Conservation (phyloP, 441 rosid genomes). For the Syzygium syzygioides region DNA sequence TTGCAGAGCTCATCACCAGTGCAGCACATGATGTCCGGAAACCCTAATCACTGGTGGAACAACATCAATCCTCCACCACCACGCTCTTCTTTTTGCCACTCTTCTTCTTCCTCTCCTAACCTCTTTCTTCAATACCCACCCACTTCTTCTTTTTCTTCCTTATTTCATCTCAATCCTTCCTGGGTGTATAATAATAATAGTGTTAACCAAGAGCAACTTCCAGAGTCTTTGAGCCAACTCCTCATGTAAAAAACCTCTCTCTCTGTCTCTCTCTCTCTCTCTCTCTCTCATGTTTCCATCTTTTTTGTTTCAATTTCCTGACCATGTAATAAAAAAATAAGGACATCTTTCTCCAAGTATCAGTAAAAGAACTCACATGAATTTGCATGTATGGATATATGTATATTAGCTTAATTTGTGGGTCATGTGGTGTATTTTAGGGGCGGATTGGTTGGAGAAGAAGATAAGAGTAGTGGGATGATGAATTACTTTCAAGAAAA, state of each 20-base stretch:
- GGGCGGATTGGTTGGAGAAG: constrained; percentile 74
- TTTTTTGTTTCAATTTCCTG: not conserved
- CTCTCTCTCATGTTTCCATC: not conserved
- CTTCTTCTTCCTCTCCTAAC: constrained; percentile 29
- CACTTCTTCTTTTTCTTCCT: constrained; percentile 32
- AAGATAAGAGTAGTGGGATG: constrained; percentile 40
- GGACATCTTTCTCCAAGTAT: not conserved
- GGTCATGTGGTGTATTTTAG: constrained; percentile 17
- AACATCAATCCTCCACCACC: constrained; percentile 42
- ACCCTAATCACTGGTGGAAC: constrained; percentile 76
- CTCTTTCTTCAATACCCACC: constrained; percentile 41
- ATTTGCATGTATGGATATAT: not conserved
- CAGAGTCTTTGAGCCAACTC: constrained; percentile 87
- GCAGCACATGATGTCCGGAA: constrained; percentile 67
- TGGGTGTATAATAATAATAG: not conserved
- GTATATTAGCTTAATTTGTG: not conserved
- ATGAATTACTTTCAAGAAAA: constrained; percentile 44
- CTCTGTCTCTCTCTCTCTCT: not conserved
- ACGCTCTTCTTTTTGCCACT: constrained; percentile 28
- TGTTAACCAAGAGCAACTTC: constrained; percentile 53
- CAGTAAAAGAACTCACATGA: not conserved
- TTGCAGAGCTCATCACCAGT: constrained; percentile 2
- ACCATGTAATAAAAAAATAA: not conserved
- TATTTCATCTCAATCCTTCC: not conserved
- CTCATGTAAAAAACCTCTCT: constrained; percentile 48